Conservation (phyloP, 78 protist species). For the slime mould (Dictyostelium discoideum) region DNA sequence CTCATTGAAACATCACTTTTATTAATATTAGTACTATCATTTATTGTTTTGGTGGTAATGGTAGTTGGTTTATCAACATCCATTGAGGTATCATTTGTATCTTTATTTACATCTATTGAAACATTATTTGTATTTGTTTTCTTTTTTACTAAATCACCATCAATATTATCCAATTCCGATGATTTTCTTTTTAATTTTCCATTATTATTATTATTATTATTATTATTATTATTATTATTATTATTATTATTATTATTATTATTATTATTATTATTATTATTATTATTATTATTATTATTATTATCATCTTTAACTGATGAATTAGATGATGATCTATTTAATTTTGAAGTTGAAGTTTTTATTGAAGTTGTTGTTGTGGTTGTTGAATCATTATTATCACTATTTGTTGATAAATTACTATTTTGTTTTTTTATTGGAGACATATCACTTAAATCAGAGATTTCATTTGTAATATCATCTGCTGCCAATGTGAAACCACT, state of each 20-base stretch:
- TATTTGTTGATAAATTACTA: not conserved
- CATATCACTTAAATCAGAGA: not conserved
- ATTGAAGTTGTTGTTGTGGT: not conserved
- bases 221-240: too few species aligned
- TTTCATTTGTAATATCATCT: not conserved
- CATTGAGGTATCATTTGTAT: not conserved
- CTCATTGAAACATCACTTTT: not conserved
- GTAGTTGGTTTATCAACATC: not conserved
- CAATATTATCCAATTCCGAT: not conserved
- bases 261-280: not conserved
- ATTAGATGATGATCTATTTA: conserved; percentile 8
- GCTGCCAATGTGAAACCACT: conserved; percentile 31
- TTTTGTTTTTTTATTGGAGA: conserved; percentile 27
- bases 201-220: not conserved
- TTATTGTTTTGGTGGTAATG: not conserved
- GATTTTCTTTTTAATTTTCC: conserved; percentile 32
- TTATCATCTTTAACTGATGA: not conserved
- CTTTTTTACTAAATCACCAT: not conserved
- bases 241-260: not conserved
- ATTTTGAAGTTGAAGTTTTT: conserved; percentile 1
- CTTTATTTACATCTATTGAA: not conserved
- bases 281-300: too few species aligned
- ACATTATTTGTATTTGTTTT: not conserved
- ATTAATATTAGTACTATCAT: not conserved
- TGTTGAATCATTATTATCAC: not conserved